A percentile compares a stretch with the other conserved stretches of the same genome.
Evolutionary conservation across 139 green algal genomes (phyloP).

Genomic region (Closterium sp.): DNA sequence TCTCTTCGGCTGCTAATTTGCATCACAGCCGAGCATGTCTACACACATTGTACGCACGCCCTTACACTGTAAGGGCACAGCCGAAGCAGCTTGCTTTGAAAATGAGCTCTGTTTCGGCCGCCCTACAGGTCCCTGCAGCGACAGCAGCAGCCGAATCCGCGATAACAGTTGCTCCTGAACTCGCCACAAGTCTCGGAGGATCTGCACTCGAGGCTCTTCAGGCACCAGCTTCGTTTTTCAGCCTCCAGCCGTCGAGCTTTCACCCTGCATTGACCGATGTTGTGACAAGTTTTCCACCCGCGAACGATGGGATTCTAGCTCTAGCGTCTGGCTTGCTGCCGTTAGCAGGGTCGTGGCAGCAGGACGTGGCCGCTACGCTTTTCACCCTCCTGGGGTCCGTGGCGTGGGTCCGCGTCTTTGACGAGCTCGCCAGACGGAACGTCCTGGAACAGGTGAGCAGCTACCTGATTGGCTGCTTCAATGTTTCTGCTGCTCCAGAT

Average conservation of each 20-base stretch:
- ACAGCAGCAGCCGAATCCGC: background rate
- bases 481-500: background rate
- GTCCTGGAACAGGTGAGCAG: constrained; percentile 41
- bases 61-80: background rate
- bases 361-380: constrained; percentile 4
- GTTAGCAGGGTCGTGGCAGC: background rate
- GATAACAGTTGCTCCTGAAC: background rate
- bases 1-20: background rate
- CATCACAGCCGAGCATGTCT: background rate
- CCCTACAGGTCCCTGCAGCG: background rate
- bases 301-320: background rate
- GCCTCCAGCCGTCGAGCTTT: background rate
- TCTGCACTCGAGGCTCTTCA: background rate
- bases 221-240: background rate
- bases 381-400: constrained; percentile 10
- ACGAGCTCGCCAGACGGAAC: constrained; percentile 10
- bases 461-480: background rate
- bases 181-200: background rate
- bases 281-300: background rate
- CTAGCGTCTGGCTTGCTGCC: background rate
- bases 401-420: constrained; percentile 42
- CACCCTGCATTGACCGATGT: background rate
- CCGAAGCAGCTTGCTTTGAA: background rate
- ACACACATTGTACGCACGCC: background rate
- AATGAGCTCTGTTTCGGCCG: background rate